A percentile compares a stretch with the other conserved stretches of the same genome.
Evolutionary conservation across 2,329 filamentous ascomycete species (phyloP).

Genomic region (Neofusicoccum cordaticola): DNA sequence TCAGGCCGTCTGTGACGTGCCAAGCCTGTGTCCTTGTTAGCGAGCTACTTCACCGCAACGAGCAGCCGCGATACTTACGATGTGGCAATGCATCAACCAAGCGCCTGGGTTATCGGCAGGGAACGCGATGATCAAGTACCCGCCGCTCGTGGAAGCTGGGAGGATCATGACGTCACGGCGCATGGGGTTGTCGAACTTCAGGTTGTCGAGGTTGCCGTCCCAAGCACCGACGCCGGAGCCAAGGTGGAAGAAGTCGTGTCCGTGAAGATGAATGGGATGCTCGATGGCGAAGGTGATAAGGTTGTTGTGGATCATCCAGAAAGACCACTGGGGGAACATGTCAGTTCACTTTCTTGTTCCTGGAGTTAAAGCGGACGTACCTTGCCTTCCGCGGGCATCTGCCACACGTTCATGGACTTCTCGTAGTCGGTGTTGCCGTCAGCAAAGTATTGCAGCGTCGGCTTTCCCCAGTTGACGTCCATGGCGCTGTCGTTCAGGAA

Average conservation of each 20-base stretch:
- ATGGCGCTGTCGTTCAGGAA: constrained; percentile 38
- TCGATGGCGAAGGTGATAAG: constrained; percentile 33
- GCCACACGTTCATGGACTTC: constrained; percentile 29
- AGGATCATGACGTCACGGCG: constrained; percentile 40
- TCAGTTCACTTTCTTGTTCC: neutral
- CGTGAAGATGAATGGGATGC: constrained; percentile 42
- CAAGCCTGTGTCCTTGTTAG: constrained; percentile 22
- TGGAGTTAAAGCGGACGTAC: constrained; percentile 5
- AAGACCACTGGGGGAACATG: constrained; percentile 37
- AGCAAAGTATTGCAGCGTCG: constrained; percentile 37
- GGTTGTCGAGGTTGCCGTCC: constrained; percentile 29
- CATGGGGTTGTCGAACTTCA: constrained; percentile 38
- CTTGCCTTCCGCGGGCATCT: constrained; percentile 24
- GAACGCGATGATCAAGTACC: constrained; percentile 53
- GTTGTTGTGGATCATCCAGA: constrained; percentile 47
- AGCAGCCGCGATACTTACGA: neutral
- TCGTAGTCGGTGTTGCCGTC: constrained; percentile 27
- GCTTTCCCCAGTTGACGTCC: constrained; percentile 34
- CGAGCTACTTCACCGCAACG: neutral
- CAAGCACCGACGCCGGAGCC: constrained; percentile 34
- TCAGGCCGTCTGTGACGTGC: constrained; percentile 42
- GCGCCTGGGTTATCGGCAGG: constrained; percentile 52
- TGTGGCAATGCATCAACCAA: constrained; percentile 26
- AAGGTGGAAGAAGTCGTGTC: constrained; percentile 43
- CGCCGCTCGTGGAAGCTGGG: constrained; percentile 26